Conservation (phyloP, 768 basidiomycete species). For the Fibroporia radiculosa region DNA sequence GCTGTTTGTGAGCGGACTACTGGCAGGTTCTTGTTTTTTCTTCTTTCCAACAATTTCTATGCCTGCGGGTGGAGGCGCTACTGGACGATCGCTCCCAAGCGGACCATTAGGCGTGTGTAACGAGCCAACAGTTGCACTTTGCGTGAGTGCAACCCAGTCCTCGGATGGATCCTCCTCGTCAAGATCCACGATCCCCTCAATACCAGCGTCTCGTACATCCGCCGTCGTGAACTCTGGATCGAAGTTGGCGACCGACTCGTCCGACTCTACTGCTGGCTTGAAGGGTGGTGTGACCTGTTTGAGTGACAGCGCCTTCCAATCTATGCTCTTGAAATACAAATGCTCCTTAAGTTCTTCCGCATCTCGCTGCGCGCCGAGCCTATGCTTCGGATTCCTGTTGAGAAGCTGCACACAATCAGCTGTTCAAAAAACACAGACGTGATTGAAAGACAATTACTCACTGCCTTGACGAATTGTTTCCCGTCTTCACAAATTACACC, state of each 20-base stretch:
- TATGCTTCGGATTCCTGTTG: slow-evolving; percentile 97
- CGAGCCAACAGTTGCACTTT: slow-evolving; percentile 23
- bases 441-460: slow-evolving; percentile 35
- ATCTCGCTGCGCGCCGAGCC: slow-evolving; percentile 86
- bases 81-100: slow-evolving; percentile 38
- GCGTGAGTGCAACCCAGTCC: slow-evolving; percentile 51
- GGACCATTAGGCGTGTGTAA: slow-evolving; percentile 71
- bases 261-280: slow-evolving; percentile 95
- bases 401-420: slow-evolving; percentile 55
- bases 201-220: slow-evolving; percentile 70
- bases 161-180: slow-evolving; percentile 59
- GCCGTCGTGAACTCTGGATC: slow-evolving; percentile 96
- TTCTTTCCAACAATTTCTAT: slow-evolving; percentile 50
- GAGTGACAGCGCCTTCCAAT: slow-evolving; percentile 80
- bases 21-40: slow-evolving; percentile 29
- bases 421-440: slow-evolving; percentile 5
- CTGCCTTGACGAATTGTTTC: slow-evolving; percentile 98
- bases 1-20: slow-evolving; percentile 73
- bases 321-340: slow-evolving; percentile 85
- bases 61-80: slow-evolving; percentile 10
- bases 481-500: slow-evolving; percentile 97
- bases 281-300: slow-evolving; percentile 96
- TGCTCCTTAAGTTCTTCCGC: slow-evolving; percentile 94
- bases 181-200: slow-evolving; percentile 33
- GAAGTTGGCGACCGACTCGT: slow-evolving; percentile 97